A percentile compares a stretch with the other conserved stretches of the same genome.
Conservation (phyloP, 169 alveolate genomes). For the Eimeria brunetti region DNA sequence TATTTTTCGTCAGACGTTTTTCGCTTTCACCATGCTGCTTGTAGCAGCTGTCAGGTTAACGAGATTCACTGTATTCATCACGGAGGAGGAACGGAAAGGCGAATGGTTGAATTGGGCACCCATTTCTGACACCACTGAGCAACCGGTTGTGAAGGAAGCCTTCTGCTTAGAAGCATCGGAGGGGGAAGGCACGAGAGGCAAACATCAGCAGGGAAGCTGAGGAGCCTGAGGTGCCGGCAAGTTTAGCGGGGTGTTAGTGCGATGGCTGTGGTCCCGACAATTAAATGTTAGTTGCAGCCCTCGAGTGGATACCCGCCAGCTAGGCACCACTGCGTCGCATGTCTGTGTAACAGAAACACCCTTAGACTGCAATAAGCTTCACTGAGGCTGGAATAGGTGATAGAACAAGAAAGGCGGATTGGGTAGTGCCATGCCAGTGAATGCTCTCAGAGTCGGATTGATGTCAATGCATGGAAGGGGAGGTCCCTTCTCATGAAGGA, state of each 20-base stretch:
- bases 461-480: background rate
- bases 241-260: slow-evolving; percentile 35
- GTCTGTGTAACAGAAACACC: background rate
- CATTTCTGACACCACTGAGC: background rate
- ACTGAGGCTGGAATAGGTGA: background rate
- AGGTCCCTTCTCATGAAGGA: slow-evolving; percentile 14
- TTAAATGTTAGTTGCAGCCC: background rate
- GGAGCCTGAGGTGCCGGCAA: slow-evolving; percentile 2
- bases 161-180: background rate
- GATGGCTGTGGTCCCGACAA: background rate
- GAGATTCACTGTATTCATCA: background rate
- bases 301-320: slow-evolving; percentile 12
- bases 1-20: background rate
- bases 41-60: background rate
- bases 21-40: background rate
- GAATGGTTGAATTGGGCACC: background rate
- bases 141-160: background rate
- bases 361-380: background rate
- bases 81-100: background rate
- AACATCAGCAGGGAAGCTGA: slow-evolving; percentile 1
- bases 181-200: slow-evolving; percentile 6
- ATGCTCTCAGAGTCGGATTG: slow-evolving; percentile 43
- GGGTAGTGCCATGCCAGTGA: background rate
- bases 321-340: background rate
- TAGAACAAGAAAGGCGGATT: background rate